Conservation (phyloP, 2,329 filamentous ascomycete species). For the Aureobasidium sp. region DNA sequence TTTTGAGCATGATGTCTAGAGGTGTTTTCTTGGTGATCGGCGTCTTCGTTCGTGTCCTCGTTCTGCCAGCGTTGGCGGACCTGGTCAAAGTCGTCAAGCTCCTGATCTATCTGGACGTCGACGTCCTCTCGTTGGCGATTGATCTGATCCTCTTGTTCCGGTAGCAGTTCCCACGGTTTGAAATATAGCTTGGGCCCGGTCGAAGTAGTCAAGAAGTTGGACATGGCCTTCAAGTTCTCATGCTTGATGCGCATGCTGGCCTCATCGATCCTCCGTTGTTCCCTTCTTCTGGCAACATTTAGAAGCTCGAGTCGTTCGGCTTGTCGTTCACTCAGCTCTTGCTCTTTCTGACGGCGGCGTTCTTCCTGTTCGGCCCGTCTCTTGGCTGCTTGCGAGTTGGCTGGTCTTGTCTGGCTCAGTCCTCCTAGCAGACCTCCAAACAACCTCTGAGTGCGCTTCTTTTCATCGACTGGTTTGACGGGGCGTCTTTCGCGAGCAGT, state of each 20-base stretch:
- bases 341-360: background rate
- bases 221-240: slow-evolving; percentile 61
- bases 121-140: slow-evolving; percentile 61
- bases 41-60: slow-evolving; percentile 24
- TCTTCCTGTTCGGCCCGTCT: slow-evolving; percentile 13
- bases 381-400: slow-evolving; percentile 3
- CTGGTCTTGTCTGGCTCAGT: background rate
- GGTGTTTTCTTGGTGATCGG: slow-evolving; percentile 10
- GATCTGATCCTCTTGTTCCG: slow-evolving; percentile 63
- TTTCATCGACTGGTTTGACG: slow-evolving; percentile 54
- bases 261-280: slow-evolving; percentile 70
- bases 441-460: slow-evolving; percentile 73
- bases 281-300: slow-evolving; percentile 47
- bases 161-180: slow-evolving; percentile 69
- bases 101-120: slow-evolving; percentile 56
- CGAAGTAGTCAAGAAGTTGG: slow-evolving; percentile 66
- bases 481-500: background rate
- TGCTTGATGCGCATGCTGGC: slow-evolving; percentile 64
- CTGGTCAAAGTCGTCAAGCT: slow-evolving; percentile 57
- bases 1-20: background rate
- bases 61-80: slow-evolving; percentile 33
- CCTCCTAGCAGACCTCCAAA: slow-evolving; percentile 66
- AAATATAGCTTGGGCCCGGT: slow-evolving; percentile 75
- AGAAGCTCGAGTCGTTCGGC: slow-evolving; percentile 15
- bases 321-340: slow-evolving; percentile 14